Evolutionary conservation across 208 protist genomes (phyloP), one percentile per base, ranked within the genome.

Genomic region (Entamoeba moshkovskii): DNA sequence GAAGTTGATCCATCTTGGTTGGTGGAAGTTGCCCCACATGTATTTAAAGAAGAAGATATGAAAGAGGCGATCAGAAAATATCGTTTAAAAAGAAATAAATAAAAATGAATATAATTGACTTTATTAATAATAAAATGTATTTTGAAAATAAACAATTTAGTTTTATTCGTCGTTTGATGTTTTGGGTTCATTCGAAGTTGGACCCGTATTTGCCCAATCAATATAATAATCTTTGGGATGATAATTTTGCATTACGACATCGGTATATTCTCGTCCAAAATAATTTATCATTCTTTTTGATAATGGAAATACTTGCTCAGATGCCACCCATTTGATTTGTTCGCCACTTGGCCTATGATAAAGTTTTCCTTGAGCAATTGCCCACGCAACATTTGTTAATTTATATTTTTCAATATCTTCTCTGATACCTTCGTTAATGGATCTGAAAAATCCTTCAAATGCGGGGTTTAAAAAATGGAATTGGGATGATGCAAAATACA

Each of bases 1-100:
- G 92, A 42, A n/a, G 94, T 96, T 52, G 94, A 96, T 18, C 93
- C 94, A 13, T 18, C 66, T 22, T 96, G 96, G 96, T 91, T 96
- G 5, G 5, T 91, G 4, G 95, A 96, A 91, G 8, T 95, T 2
- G 96, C 95, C 4, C 96, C 96, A 6, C 94, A 96, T 92, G 95
- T 95, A 94, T 96, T 96, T 52, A 66, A 93, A 52, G 46, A 42
- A 44, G 92, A 49, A 92, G 38, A 92, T 25, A 45, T 42, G 73
- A 92, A 92, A 92, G 59, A 73, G 11, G 59, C 59, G 29, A 73
- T 73, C 29, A 6, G 59, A 33, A 73, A 73, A 73, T 73, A 73
- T 1, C 18, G 59, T 42, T 4, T 73, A 25, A 73, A 73, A 38
- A 59, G 29, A 73, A 73, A 73, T 42, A 42, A 73, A 73, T 73